phyloP scores from a whole-genome alignment of 2,329 filamentous ascomycete species.

The Alternaria tenuissima region DNA sequence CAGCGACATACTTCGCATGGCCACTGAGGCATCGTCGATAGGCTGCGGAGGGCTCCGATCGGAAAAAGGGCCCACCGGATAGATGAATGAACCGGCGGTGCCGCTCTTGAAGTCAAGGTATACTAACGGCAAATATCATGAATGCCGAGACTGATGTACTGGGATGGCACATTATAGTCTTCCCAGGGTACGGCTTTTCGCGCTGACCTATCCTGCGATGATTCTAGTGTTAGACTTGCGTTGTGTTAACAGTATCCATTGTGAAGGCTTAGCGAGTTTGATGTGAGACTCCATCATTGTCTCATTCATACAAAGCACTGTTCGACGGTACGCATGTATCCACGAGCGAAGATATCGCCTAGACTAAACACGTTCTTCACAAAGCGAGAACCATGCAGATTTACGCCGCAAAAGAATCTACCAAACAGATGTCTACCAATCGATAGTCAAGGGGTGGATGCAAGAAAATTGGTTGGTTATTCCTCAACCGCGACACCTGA shows the following conservation, averaged over 20 bases:
- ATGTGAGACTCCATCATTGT: neutral
- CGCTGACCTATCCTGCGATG: neutral
- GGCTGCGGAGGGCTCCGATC: neutral
- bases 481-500: too few relatives aligned
- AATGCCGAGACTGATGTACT: neutral
- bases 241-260: neutral
- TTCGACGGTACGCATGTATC: neutral
- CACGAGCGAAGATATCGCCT: too few relatives aligned
- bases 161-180: too few relatives aligned
- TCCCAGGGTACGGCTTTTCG: neutral
- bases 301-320: neutral
- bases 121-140: neutral
- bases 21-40: neutral
- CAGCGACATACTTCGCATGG: neutral
- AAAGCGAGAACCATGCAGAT: too few relatives aligned
- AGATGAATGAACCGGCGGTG: too few relatives aligned
- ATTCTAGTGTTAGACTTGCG: neutral
- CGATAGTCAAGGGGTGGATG: too few relatives aligned
- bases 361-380: too few relatives aligned
- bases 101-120: neutral
- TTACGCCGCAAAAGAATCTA: fast-evolving
- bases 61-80: neutral
- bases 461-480: too few relatives aligned
- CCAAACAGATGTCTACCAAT: too few relatives aligned
- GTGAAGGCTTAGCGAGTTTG: neutral